Base-by-base conservation (phyloP, 176 grass and related monocot species). In the Coix lacrymajobi region DNA sequence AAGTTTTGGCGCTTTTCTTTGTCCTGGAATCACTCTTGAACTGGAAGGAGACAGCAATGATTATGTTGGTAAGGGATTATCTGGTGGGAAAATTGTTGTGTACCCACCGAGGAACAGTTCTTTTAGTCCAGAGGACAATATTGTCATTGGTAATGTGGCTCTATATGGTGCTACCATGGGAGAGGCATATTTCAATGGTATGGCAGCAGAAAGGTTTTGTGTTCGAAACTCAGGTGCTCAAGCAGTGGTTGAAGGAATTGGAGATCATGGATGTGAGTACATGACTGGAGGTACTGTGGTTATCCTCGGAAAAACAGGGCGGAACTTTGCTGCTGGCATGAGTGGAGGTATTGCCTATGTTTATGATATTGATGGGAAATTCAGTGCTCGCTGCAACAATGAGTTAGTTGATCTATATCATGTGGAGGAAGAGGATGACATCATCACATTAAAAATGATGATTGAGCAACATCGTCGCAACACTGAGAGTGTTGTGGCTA, bases 191-290 rank as follows among this genome's bases (percentile, higher is more conserved):
- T 96, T 99, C 64, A 99, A 94, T 67, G 96, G 96, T 64, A 96
- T 99, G 96, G 96, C 96, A 60, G 93, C 96, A 67, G 96, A 99
- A 89, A 93, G 96, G 60, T 99, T 99, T 77, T 96, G 93, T 28
- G 96, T 99, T 61, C 89, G 96, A 5, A 99, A 99, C 85, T 99
- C 96, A 66, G 96, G 96, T 93, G 96, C 96, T 78, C 81, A 83
- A 78, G 89, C 96, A 85, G 96, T 99, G 22, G 93, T 99, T 62
- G 96, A 99, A 89, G 96, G 96, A 70, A 85, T 99, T 83, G 96
- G 96, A n/a, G 96, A 99, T 79, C 96, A 99, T 86, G 96, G 96
- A 69, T 99, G 96, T 6, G 96, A 99, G 89, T 99, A 99, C 77
- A 99, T 99, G 96, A 99, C 96, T 61, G 96, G 96, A 62, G 96